phyloP scores from a whole-genome alignment of 768 basidiomycete species.

The Amanita exitialis region DNA sequence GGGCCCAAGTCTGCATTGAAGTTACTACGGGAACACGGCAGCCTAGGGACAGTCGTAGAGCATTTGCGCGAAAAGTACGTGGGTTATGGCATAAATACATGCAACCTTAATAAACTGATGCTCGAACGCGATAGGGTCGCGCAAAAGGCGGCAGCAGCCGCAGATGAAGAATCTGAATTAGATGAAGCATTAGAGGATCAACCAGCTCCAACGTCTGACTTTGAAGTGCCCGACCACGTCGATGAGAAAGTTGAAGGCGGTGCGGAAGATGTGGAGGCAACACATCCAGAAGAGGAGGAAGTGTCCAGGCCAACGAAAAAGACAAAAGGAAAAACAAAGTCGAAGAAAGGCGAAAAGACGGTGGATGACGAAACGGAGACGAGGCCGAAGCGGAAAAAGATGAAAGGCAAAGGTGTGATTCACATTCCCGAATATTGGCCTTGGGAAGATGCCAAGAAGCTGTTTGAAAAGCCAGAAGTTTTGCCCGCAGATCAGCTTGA shows the following conservation, averaged over 20 bases:
- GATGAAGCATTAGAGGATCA: constrained; percentile 22
- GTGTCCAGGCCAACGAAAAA: neutral
- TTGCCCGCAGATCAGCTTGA: constrained; percentile 77
- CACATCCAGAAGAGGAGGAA: neutral
- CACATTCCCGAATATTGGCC: constrained; percentile 92
- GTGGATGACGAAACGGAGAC: constrained; percentile 14
- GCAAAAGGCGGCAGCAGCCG: constrained; percentile 26
- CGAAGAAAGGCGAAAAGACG: neutral
- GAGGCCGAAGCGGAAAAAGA: constrained; percentile 18
- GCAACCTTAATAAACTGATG: neutral
- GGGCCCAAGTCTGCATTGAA: constrained; percentile 96
- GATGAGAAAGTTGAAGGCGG: constrained; percentile 11
- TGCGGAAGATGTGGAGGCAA: constrained; percentile 8
- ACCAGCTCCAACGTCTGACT: constrained; percentile 34
- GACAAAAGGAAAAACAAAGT: neutral
- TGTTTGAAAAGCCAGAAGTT: constrained; percentile 90
- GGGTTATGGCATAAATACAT: neutral
- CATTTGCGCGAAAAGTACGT: constrained; percentile 71
- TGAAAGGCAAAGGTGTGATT: constrained; percentile 19
- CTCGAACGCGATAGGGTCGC: constrained; percentile 24
- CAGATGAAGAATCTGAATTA: constrained; percentile 18
- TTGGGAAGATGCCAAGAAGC: constrained; percentile 87
- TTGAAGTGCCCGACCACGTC: constrained; percentile 26
- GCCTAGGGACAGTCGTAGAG: constrained; percentile 62
- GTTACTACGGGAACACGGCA: constrained; percentile 74